These are phyloP conservation scores for Fomitopsis schrenkii DNA, from an alignment of 1,284 basidiomycete species.

Conservation along the genomic window DNA sequence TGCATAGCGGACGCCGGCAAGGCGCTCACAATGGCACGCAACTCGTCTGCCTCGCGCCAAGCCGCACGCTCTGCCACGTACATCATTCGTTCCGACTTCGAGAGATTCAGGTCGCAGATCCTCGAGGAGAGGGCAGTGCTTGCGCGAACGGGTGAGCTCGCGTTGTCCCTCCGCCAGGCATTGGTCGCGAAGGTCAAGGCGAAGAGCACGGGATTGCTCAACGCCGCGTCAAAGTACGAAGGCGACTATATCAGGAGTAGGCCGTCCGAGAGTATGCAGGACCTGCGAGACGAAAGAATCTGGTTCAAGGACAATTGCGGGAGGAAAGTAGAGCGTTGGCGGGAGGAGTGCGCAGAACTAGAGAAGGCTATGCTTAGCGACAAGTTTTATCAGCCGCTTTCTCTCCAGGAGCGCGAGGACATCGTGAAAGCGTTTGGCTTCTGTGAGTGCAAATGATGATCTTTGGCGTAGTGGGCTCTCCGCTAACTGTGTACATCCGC, in stretches of 20 bases:
- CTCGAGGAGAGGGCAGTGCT: conserved; percentile 9
- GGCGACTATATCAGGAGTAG: conserved; percentile 10
- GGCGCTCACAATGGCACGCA: conserved; percentile 34
- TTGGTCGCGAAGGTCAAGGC: conserved; percentile 14
- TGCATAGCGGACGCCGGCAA: conserved; percentile 38
- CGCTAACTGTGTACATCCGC: too few species aligned
- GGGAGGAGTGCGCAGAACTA: conserved; percentile 22
- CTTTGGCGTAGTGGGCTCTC: neutral
- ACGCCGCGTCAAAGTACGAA: neutral
- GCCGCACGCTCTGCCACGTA: conserved; percentile 32
- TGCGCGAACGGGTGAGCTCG: neutral
- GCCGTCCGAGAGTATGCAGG: conserved; percentile 9
- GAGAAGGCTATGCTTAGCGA: conserved; percentile 28
- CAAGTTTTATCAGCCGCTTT: conserved; percentile 39
- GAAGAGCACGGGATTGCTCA: conserved; percentile 7
- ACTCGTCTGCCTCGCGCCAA: conserved; percentile 32
- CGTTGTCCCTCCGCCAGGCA: conserved; percentile 7
- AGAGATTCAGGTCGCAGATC: conserved; percentile 33
- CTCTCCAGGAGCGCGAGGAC: conserved; percentile 42
- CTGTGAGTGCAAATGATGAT: conserved; percentile 26
- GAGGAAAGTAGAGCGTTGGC: conserved; percentile 32
- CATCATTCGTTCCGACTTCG: conserved; percentile 32
- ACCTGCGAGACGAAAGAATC: conserved; percentile 21
- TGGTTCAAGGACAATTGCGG: conserved; percentile 37
- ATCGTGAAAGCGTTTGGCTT: conserved; percentile 46